Evolutionary conservation across 345 rosid genomes (phyloP), one percentile per base, ranked within the genome.

Genomic region (Eutrema japonicum): DNA sequence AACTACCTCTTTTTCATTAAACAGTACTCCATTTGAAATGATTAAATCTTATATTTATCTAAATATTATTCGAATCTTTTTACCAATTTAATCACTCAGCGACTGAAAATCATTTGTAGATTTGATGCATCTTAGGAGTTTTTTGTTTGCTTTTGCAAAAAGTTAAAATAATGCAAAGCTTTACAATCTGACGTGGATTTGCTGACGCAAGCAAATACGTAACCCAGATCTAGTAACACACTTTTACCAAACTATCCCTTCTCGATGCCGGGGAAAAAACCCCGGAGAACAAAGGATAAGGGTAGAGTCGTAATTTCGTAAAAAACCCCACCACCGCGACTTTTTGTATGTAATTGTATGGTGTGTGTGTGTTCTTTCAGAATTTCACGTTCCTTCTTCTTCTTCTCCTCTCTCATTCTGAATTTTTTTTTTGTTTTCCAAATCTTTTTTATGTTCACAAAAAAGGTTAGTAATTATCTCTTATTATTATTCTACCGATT

Each of bases 131-230:
- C 41, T 68, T 53, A 5, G 27, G 43, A 59, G 36, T 42, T 66
- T 56, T 70, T 9, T 6, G 4, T 30, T 30, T 59, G 62, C 74
- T 75, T 75, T 76, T 14, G 75, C 66, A 64, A 58, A 66, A 74
- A 74, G 78, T 1, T 60, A 60, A 40, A 50, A 22, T 4, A 32
- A 12, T 2, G 6, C 1, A 56, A 48, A 59, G 63, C 54, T 60
- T 62, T 42, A 66, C 40, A 52, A 36, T 51, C 42, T 68, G 74
- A 76, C 65, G 71, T 63, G 75, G 79, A 62, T 1, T 37, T 63
- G 65, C n/a, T 69, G 18, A 70, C 75, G 75, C 41, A 70, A 70
- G 65, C 79, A 76, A 52, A 30, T 4, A 76, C 71, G 79, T 26
- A 64, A 50, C 52, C 52, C 53, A 47, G 13, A 18, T 55, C 49